These are phyloP conservation scores for Sporopachydermia quercuum DNA, from an alignment of 805 yeast genomes.

Conservation along the genomic window DNA sequence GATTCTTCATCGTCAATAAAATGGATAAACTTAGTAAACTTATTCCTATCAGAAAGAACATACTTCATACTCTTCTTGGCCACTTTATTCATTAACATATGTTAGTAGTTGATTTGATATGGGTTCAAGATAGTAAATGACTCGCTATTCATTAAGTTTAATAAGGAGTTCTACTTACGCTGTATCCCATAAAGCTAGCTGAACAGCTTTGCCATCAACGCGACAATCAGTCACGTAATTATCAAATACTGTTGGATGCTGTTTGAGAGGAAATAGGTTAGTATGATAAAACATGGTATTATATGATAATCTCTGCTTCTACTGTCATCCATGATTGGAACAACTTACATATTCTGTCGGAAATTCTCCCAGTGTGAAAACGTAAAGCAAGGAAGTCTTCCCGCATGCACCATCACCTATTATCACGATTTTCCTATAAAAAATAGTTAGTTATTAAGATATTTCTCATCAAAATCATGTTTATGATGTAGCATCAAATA, in stretches of 20 bases:
- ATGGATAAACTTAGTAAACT: not conserved
- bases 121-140: too few species aligned
- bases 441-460: too few species aligned
- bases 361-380: conserved; percentile 83
- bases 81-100: conserved; percentile 19
- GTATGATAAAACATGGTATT: too few species aligned
- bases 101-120: not conserved
- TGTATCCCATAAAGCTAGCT: conserved; percentile 85
- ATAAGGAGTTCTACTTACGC: conserved; percentile 27
- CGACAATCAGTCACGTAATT: conserved; percentile 89
- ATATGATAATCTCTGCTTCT: too few species aligned
- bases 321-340: too few species aligned
- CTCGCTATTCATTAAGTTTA: too few species aligned
- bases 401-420: conserved; percentile 97
- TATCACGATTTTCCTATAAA: conserved; percentile 64
- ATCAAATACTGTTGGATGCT: conserved; percentile 90
- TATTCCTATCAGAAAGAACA: conserved; percentile 2
- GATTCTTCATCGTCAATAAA: too few species aligned
- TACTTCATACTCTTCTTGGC: conserved; percentile 84
- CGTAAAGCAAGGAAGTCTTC: conserved; percentile 79
- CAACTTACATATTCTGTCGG: conserved; percentile 44
- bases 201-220: conserved; percentile 85
- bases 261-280: too few species aligned
- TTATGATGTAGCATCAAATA: too few species aligned
- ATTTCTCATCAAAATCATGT: too few species aligned